These are phyloP conservation scores for Salix caprea DNA, from an alignment of 345 rosid genomes.

Conservation along the genomic window DNA sequence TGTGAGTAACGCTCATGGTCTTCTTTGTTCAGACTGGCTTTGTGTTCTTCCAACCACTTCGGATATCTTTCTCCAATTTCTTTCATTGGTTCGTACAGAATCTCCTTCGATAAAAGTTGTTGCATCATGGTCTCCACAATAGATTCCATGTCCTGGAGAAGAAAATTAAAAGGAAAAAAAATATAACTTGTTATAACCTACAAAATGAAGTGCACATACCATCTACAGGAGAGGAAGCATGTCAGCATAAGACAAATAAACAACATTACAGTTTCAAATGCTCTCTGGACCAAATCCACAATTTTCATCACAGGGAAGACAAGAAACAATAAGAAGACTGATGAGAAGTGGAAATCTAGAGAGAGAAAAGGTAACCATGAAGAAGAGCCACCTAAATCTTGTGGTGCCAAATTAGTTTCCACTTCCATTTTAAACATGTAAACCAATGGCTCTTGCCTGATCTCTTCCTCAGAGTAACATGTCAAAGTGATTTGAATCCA, in stretches of 20 bases:
- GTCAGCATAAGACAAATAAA: neutral
- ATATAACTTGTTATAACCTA: neutral
- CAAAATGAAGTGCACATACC: neutral
- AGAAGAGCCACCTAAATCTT: neutral
- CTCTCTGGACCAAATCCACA: neutral
- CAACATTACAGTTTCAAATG: neutral
- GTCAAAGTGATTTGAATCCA: neutral
- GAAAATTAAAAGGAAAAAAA: constrained; percentile 3
- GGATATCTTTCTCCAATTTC: constrained; percentile 91
- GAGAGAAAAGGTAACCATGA: neutral
- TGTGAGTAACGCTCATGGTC: constrained; percentile 61
- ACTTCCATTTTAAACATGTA: neutral
- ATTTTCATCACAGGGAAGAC: neutral
- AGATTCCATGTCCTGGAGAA: constrained; percentile 76
- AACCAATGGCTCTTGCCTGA: neutral
- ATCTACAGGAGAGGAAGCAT: neutral
- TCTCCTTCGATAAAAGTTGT: constrained; percentile 89
- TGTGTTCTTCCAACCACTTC: constrained; percentile 85
- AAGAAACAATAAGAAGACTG: neutral
- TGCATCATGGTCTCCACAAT: constrained; percentile 98
- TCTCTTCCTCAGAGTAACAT: neutral
- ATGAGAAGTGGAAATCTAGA: neutral
- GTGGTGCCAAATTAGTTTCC: neutral
- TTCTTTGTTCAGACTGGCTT: constrained; percentile 51
- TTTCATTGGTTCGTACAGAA: constrained; percentile 96